These are phyloP conservation scores for Fusarium succisae DNA, from an alignment of 2,329 filamentous ascomycete genomes.

Conservation along the genomic window DNA sequence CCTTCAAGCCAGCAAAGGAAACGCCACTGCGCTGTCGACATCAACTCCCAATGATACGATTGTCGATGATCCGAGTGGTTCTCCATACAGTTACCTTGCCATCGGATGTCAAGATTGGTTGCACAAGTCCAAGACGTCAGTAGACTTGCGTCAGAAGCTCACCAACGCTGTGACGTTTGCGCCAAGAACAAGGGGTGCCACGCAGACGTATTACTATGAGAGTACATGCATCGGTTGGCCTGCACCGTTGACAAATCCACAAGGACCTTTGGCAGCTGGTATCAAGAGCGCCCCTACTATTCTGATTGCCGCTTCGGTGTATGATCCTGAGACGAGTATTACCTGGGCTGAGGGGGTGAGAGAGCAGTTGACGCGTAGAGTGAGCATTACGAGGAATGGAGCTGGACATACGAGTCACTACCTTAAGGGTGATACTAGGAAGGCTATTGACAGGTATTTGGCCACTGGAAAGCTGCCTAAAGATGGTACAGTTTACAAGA, in stretches of 20 bases:
- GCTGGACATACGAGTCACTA: conserved; percentile 38
- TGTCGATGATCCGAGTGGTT: neutral
- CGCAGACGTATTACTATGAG: conserved; percentile 25
- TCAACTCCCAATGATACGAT: neutral
- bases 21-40: conserved; percentile 32
- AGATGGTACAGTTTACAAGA: conserved; percentile 34
- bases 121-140: conserved; percentile 14
- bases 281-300: conserved; percentile 21
- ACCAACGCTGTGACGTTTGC: conserved; percentile 13
- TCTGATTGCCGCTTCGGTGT: conserved; percentile 27
- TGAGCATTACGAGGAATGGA: conserved; percentile 39
- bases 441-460: conserved; percentile 33
- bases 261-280: conserved; percentile 3
- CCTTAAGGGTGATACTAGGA: conserved; percentile 30
- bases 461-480: conserved; percentile 32
- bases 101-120: conserved; percentile 40
- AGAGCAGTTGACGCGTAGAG: conserved; percentile 29
- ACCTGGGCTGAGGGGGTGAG: conserved; percentile 33
- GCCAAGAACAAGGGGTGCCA: conserved; percentile 28
- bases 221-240: conserved; percentile 37
- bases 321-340: conserved; percentile 34
- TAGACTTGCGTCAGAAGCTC: conserved; percentile 26
- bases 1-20: conserved; percentile 25
- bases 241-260: conserved; percentile 21
- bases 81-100: conserved; percentile 31